Evolutionary conservation across 768 basidiomycete genomes (phyloP).

Genomic region (Lentinula raphanica): DNA sequence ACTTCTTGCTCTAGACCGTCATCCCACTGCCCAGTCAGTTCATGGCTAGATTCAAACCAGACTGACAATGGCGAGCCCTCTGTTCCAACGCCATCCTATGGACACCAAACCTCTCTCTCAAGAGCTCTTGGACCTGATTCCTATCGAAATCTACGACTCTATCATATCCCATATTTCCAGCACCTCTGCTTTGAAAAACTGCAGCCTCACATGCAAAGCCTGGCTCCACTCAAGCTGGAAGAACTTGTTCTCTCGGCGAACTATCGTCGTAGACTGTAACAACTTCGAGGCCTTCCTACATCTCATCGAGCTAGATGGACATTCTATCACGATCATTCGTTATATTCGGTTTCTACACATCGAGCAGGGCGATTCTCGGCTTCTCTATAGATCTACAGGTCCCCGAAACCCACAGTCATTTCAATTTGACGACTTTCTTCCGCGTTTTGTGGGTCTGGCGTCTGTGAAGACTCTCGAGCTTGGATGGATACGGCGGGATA

Average conservation of each 20-base stretch:
- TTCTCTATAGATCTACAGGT: not conserved
- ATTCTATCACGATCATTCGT: not conserved
- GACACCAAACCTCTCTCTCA: not conserved
- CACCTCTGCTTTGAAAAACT: not conserved
- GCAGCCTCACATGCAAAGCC: constrained; percentile 1
- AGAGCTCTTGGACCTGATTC: not conserved
- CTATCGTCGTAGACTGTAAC: not conserved
- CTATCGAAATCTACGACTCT: not conserved
- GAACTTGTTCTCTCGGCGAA: not conserved
- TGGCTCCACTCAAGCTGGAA: constrained; percentile 5
- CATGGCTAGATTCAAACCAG: not conserved
- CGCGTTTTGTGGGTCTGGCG: not conserved
- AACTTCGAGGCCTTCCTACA: not conserved
- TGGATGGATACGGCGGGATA: constrained; percentile 1
- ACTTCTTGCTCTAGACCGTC: not conserved
- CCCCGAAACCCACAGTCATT: not conserved
- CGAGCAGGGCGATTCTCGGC: constrained; percentile 2
- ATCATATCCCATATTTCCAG: not conserved
- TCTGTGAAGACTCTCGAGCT: not conserved
- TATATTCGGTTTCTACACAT: not conserved
- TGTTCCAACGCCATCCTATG: not conserved
- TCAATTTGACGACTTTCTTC: constrained; percentile 4
- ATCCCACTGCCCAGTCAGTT: not conserved
- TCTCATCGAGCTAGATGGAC: not conserved
- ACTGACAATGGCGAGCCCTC: not conserved